A percentile compares a stretch with the other conserved stretches of the same genome.
These are phyloP conservation scores for Eucalyptus brandiana DNA, from an alignment of 345 rosid genomes.

Conservation along the genomic window DNA sequence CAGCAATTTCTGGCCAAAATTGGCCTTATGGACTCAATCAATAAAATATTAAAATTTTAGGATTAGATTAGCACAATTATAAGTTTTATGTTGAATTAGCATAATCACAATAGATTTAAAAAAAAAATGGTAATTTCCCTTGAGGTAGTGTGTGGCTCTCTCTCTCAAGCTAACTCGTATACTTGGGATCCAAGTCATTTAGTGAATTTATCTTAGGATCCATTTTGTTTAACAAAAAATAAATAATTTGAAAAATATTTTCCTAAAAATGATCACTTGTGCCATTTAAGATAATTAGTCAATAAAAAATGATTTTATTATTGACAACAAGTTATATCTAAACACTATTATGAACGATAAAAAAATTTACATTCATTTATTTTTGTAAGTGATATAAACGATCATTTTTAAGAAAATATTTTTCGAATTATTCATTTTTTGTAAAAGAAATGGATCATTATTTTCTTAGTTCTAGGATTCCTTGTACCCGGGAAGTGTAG, in stretches of 20 bases:
- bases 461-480: not conserved
- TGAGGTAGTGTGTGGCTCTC: not conserved
- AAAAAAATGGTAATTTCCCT: not conserved
- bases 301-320: not conserved
- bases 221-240: not conserved
- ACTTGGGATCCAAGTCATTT: not conserved
- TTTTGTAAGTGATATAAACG: accelerated
- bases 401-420: not conserved
- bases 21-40: accelerated
- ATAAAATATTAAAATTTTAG: not conserved
- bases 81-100: not conserved
- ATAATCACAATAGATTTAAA: accelerated
- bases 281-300: not conserved
- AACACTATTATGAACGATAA: not conserved
- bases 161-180: not conserved
- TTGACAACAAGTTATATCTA: not conserved
- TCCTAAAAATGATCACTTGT: not conserved
- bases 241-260: not conserved
- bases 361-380: not conserved
- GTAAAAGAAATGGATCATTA: not conserved
- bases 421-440: not conserved
- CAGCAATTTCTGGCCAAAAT: accelerated
- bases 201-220: not conserved
- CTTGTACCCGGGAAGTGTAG: not conserved
- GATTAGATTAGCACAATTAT: not conserved